phyloP scores from a whole-genome alignment of 306 rosid species.

The Phaseolus lunatus region DNA sequence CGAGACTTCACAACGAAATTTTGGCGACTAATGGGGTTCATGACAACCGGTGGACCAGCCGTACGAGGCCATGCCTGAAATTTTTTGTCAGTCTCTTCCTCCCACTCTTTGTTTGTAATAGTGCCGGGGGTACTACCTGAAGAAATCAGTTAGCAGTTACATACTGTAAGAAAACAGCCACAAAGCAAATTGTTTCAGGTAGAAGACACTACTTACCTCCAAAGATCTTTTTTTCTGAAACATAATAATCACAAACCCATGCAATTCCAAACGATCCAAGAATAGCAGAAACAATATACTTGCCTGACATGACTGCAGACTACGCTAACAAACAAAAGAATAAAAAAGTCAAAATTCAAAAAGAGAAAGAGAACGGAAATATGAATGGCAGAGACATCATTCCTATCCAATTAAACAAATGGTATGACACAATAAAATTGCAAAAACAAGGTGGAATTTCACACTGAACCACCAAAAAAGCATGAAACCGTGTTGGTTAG shows the following conservation, averaged over 20 bases:
- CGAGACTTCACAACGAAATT: slow-evolving; percentile 74
- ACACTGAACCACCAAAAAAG: slow-evolving; percentile 7
- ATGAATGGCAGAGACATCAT: slow-evolving; percentile 5
- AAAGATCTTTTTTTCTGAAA: slow-evolving; percentile 77
- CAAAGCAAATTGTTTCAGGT: not conserved
- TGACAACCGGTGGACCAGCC: slow-evolving; percentile 82
- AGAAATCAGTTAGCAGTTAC: slow-evolving; percentile 40
- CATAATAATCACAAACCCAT: slow-evolving; percentile 50
- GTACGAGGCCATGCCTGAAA: slow-evolving; percentile 95
- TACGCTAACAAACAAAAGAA: slow-evolving; percentile 34
- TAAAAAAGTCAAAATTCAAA: slow-evolving; percentile 14
- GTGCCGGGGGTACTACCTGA: slow-evolving; percentile 77
- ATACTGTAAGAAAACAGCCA: slow-evolving; percentile 13
- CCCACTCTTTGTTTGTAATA: slow-evolving; percentile 73
- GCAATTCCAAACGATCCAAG: slow-evolving; percentile 67
- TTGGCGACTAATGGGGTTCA: slow-evolving; percentile 79
- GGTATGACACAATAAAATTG: not conserved
- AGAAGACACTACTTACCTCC: slow-evolving; percentile 62
- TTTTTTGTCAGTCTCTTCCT: slow-evolving; percentile 89
- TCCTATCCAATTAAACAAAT: not conserved
- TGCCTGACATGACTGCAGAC: slow-evolving; percentile 62
- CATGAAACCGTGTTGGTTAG: not conserved
- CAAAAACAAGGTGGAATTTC: not conserved
- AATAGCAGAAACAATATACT: slow-evolving; percentile 54
- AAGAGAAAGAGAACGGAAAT: not conserved